These are phyloP conservation scores for Chaetomium fimeti DNA, from an alignment of 495 filamentous ascomycete genomes.

Conservation along the genomic window DNA sequence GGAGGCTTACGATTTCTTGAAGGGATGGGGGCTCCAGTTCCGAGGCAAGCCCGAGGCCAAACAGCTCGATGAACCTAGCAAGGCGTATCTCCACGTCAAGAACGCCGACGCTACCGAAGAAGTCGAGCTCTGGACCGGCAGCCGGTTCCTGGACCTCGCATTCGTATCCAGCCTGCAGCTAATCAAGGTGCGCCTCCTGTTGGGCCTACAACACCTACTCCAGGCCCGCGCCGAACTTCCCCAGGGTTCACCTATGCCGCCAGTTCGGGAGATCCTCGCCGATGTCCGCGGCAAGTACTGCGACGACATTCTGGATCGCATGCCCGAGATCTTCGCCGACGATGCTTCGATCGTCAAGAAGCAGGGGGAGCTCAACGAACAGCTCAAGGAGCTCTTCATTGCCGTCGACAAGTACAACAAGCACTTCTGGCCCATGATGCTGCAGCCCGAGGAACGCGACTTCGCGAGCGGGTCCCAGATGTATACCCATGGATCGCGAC, in stretches of 20 bases:
- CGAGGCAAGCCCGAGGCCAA: conserved; percentile 21
- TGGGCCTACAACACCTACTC: conserved; percentile 7
- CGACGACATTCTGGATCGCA: conserved; percentile 16
- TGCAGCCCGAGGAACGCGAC: conserved; percentile 9
- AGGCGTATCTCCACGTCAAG: conserved; percentile 38
- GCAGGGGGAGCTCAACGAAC: background rate
- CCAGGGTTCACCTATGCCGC: background rate
- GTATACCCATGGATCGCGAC: too few species aligned
- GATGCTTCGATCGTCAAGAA: conserved; percentile 1
- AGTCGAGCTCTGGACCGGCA: conserved; percentile 17
- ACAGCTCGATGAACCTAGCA: conserved; percentile 37
- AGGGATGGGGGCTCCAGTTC: conserved; percentile 44
- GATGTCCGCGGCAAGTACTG: conserved; percentile 5
- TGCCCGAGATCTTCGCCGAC: conserved; percentile 7
- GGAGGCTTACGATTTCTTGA: conserved; percentile 57
- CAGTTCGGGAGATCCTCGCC: background rate
- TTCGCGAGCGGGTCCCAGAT: background rate
- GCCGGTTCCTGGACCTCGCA: background rate
- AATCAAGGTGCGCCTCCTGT: conserved; percentile 24
- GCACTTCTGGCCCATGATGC: conserved; percentile 14
- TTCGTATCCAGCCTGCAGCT: conserved; percentile 10
- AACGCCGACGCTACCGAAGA: conserved; percentile 41
- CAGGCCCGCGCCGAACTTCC: background rate
- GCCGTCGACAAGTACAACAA: conserved; percentile 13
- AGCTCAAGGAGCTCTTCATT: conserved; percentile 4